Evolutionary conservation across 2,329 filamentous ascomycete species (phyloP).

Genomic region (Fusarium miscanthi): DNA sequence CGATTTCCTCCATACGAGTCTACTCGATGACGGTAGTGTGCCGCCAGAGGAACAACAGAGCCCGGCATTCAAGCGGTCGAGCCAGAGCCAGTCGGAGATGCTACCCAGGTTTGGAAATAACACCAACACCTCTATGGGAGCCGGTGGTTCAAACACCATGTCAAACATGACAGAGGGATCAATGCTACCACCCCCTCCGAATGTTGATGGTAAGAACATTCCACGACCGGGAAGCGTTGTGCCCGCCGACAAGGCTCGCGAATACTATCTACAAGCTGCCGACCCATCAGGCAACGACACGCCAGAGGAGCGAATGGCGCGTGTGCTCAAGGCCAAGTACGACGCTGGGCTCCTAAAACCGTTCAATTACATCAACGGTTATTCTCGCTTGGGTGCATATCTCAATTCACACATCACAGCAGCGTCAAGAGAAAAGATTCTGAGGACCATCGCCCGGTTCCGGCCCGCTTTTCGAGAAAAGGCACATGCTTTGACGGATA

Average conservation of each 20-base stretch:
- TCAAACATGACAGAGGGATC: slow-evolving; percentile 48
- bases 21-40: slow-evolving; percentile 84
- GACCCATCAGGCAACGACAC: slow-evolving; percentile 88
- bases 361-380: slow-evolving; percentile 98
- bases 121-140: slow-evolving; percentile 36
- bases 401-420: slow-evolving; percentile 90
- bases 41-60: slow-evolving; percentile 73
- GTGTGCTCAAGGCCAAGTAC: slow-evolving; percentile 93
- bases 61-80: slow-evolving; percentile 55
- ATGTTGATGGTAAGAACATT: slow-evolving; percentile 63
- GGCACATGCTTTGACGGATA: slow-evolving; percentile 90
- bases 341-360: slow-evolving; percentile 94
- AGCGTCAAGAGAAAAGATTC: slow-evolving; percentile 87
- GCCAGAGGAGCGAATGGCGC: slow-evolving; percentile 94
- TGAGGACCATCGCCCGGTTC: slow-evolving; percentile 91
- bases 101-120: slow-evolving; percentile 61
- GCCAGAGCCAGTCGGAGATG: slow-evolving; percentile 60
- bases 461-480: slow-evolving; percentile 95
- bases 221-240: slow-evolving; percentile 70
- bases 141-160: slow-evolving; percentile 37
- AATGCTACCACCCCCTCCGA: slow-evolving; percentile 62
- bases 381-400: slow-evolving; percentile 87
- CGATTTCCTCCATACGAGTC: slow-evolving; percentile 92
- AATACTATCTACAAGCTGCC: slow-evolving; percentile 97
- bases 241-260: slow-evolving; percentile 78